These are phyloP conservation scores for Penicillium sclerotiorum DNA, from an alignment of 2,329 filamentous ascomycete species.

Conservation along the genomic window DNA sequence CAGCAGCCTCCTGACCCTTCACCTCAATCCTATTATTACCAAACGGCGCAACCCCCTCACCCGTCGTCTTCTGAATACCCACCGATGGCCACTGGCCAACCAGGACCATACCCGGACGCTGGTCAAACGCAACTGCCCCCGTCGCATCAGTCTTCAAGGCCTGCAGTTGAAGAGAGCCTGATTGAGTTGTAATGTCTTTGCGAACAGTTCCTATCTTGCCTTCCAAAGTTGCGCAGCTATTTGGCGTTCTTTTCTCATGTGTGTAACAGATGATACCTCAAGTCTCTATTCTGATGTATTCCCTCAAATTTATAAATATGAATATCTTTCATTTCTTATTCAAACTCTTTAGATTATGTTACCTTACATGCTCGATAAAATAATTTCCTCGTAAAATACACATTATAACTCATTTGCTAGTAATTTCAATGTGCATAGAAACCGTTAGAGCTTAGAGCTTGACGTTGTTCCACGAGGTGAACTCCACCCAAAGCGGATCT, in stretches of 20 bases:
- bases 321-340: no score
- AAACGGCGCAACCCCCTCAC: constrained; percentile 16
- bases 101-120: constrained; percentile 22
- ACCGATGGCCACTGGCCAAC: constrained; percentile 19
- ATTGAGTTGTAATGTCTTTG: constrained; percentile 26
- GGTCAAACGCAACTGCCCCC: constrained; percentile 14
- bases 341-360: no score
- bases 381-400: no score
- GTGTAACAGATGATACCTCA: constrained; percentile 26
- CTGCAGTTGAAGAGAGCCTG: constrained; percentile 26
- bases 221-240: constrained; percentile 4
- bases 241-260: constrained; percentile 1
- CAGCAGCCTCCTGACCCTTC: constrained; percentile 19
- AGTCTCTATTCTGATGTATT: constrained; percentile 4
- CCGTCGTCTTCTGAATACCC: constrained; percentile 18
- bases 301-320: background rate
- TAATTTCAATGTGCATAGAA: no score
- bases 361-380: no score
- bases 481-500: background rate
- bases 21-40: constrained; percentile 27
- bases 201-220: constrained; percentile 7
- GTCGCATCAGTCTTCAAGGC: constrained; percentile 20
- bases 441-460: no score
- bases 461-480: no score
- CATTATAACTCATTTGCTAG: no score